Evolutionary conservation across 805 yeast species (phyloP).

Genomic region (Wickerhamiella azyma): DNA sequence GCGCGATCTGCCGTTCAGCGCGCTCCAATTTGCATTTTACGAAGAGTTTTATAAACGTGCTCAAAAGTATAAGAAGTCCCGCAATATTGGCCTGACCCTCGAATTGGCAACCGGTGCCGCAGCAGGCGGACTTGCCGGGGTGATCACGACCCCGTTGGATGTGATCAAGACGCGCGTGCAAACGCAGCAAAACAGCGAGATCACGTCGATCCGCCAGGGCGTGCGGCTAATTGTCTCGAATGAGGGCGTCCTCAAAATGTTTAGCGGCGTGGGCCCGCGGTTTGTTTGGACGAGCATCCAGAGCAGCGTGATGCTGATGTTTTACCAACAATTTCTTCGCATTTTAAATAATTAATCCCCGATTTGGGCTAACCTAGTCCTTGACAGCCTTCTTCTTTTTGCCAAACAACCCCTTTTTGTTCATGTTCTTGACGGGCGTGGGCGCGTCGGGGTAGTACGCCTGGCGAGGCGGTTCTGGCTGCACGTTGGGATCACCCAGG

Average conservation of each 20-base stretch:
- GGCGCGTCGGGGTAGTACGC: conserved; percentile 35
- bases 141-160: conserved; percentile 79
- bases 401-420: conserved; percentile 71
- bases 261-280: conserved; percentile 93
- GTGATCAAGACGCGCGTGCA: conserved; percentile 88
- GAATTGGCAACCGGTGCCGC: conserved; percentile 86
- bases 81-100: conserved; percentile 28
- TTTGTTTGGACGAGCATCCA: conserved; percentile 94
- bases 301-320: conserved; percentile 80
- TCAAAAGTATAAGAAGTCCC: conserved; percentile 20
- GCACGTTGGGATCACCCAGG: conserved; percentile 30
- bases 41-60: conserved; percentile 41
- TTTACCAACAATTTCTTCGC: conserved; percentile 68
- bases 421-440: conserved; percentile 29
- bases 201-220: conserved; percentile 39
- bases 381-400: conserved; percentile 46
- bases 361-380: conserved; percentile 6
- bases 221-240: conserved; percentile 42
- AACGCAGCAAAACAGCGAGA: conserved; percentile 43
- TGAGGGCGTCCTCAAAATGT: conserved; percentile 71
- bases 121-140: conserved; percentile 90
- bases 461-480: conserved; percentile 22
- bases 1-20: conserved; percentile 91
- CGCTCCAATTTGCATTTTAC: conserved; percentile 89
- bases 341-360: conserved; percentile 16